Conservation (phyloP, 306 rosid genomes). For the Hippophae gyantsensis region DNA sequence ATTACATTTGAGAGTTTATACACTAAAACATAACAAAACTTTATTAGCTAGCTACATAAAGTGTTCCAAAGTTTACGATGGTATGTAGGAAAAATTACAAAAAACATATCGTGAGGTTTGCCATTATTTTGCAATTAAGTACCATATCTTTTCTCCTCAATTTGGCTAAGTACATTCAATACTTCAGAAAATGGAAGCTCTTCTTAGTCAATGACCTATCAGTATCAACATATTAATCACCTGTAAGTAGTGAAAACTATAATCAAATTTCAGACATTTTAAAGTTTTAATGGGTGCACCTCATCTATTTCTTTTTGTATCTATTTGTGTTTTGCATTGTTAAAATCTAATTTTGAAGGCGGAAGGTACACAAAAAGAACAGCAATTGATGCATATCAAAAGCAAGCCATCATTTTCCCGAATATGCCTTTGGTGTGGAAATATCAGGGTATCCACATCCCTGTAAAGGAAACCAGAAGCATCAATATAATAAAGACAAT, state of each 20-base stretch:
- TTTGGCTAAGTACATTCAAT: constrained; percentile 59
- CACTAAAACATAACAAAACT: no score
- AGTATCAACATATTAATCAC: constrained; percentile 23
- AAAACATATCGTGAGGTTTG: no score
- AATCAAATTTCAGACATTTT: constrained; percentile 4
- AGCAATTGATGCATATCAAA: constrained; percentile 83
- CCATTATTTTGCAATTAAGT: constrained; percentile 24
- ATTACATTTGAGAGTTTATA: no score
- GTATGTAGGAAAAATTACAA: no score
- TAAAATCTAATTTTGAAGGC: constrained; percentile 55
- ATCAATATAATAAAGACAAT: background rate
- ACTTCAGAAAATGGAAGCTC: constrained; percentile 75
- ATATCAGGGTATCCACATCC: constrained; percentile 95
- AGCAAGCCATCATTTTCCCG: constrained; percentile 60
- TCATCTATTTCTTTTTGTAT: constrained; percentile 63
- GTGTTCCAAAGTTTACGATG: no score
- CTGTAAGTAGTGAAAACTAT: background rate
- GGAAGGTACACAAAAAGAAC: constrained; percentile 87
- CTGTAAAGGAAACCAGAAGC: constrained; percentile 30
- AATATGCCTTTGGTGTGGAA: constrained; percentile 59
- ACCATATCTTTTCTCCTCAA: constrained; percentile 45
- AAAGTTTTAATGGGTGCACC: constrained; percentile 39
- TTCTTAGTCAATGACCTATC: constrained; percentile 62
- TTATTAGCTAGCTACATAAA: no score
- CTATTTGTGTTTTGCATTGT: constrained; percentile 62